phyloP scores from a whole-genome alignment of 169 alveolate genomes.

The Plasmodium chabaudi region DNA sequence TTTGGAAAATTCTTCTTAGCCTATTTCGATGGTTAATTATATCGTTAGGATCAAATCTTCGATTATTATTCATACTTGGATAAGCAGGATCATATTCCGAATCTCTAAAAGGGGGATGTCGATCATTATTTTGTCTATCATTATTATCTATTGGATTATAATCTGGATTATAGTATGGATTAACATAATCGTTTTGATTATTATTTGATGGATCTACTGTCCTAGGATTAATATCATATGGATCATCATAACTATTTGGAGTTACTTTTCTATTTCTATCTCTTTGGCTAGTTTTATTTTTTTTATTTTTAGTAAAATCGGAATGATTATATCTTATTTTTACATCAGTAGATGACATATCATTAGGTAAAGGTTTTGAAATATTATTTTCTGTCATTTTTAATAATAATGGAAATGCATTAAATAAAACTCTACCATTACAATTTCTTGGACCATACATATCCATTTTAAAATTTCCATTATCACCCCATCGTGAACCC shows the following conservation, averaged over 20 bases:
- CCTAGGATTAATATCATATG: not conserved
- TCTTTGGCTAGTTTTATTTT: not conserved
- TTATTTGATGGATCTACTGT: not conserved
- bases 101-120: not conserved
- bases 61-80: not conserved
- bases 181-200: not conserved
- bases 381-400: conserved; percentile 25
- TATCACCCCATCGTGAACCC: conserved; percentile 70
- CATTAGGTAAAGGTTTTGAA: conserved; percentile 36
- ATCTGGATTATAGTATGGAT: conserved; percentile 5
- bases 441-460: conserved; percentile 61
- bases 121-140: not conserved
- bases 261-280: not conserved
- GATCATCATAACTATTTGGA: conserved; percentile 8
- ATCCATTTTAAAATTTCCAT: conserved; percentile 62
- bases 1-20: not conserved
- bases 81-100: not conserved
- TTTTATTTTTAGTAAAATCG: not conserved
- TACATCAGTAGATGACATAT: conserved; percentile 36
- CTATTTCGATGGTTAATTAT: not conserved
- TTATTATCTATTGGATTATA: not conserved
- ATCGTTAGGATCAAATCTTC: not conserved
- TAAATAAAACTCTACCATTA: conserved; percentile 56
- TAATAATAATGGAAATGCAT: conserved; percentile 64
- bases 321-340: conserved; percentile 4